Conservation (phyloP, 208 protist genomes). For the Angomonas ambiguus region DNA sequence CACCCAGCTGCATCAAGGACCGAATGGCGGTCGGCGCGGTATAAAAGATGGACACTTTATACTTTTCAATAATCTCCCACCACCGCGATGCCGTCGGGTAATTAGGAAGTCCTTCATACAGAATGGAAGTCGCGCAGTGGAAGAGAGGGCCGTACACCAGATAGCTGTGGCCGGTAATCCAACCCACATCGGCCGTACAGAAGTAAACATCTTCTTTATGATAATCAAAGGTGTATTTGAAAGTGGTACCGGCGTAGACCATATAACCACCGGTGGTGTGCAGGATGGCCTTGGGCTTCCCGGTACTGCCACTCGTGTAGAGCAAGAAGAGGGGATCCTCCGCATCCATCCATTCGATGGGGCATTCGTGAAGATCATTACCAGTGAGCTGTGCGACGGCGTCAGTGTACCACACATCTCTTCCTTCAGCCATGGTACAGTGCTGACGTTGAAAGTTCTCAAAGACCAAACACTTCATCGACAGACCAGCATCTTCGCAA, state of each 20-base stretch:
- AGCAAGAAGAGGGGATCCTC: slow-evolving; percentile 97
- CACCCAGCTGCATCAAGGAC: slow-evolving; percentile 24
- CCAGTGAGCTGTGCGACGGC: slow-evolving; percentile 27
- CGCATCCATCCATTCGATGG: slow-evolving; percentile 85
- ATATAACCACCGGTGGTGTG: slow-evolving; percentile 95
- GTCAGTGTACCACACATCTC: slow-evolving; percentile 76
- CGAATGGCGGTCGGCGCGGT: slow-evolving; percentile 96
- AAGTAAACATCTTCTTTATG: slow-evolving; percentile 95
- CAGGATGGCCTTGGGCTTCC: slow-evolving; percentile 96
- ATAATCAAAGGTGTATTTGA: slow-evolving; percentile 96
- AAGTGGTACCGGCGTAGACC: slow-evolving; percentile 89
- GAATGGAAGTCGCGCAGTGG: slow-evolving; percentile 93
- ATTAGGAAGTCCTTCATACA: slow-evolving; percentile 94
- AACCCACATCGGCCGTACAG: slow-evolving; percentile 89
- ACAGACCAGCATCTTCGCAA: slow-evolving; percentile 21
- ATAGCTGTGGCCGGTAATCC: slow-evolving; percentile 98
- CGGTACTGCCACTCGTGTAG: slow-evolving; percentile 97
- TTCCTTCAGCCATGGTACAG: slow-evolving; percentile 48
- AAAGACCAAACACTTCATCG: slow-evolving; percentile 45
- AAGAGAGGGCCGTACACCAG: slow-evolving; percentile 97
- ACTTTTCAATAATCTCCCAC: slow-evolving; percentile 94
- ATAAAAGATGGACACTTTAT: slow-evolving; percentile 96
- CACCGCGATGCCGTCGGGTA: slow-evolving; percentile 85
- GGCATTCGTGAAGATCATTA: slow-evolving; percentile 26
- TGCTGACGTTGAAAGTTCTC: slow-evolving; percentile 37